Percentiles rank a stretch among this genome's conserved stretches.
Evolutionary conservation across 202 grass and related monocot genomes (phyloP).

Genomic region (Panicum hallii): DNA sequence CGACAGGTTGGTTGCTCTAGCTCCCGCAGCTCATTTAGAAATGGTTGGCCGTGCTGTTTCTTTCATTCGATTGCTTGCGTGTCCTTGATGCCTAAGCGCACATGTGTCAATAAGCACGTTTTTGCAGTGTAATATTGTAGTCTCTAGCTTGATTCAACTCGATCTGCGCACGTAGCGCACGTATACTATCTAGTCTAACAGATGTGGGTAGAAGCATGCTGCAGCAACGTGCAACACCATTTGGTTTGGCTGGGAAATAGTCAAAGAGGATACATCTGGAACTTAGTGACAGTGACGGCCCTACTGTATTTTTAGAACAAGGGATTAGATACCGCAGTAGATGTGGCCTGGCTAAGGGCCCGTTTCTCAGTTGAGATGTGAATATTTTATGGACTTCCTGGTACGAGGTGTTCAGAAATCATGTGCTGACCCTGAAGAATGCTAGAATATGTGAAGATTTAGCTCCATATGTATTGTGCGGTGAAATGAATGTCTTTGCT

Average conservation of each 20-base stretch:
- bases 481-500: neutral
- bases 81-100: neutral
- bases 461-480: neutral
- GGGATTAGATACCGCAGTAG: neutral
- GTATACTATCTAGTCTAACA: neutral
- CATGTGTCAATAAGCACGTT: no score
- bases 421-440: neutral
- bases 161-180: neutral
- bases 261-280: neutral
- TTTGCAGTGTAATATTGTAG: no score
- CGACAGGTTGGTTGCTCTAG: constrained; percentile 61
- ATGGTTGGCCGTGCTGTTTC: neutral
- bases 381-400: neutral
- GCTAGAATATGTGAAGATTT: neutral
- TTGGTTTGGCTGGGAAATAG: constrained; percentile 5
- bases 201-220: neutral
- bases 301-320: neutral
- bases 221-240: neutral
- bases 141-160: neutral
- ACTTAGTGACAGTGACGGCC: neutral
- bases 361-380: neutral
- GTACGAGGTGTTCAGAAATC: neutral
- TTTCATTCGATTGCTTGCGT: neutral
- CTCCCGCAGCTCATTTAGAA: neutral
- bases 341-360: neutral